Base-by-base conservation (phyloP, 352 stramenopile genomes). In the Pythium rishiriense region DNA sequence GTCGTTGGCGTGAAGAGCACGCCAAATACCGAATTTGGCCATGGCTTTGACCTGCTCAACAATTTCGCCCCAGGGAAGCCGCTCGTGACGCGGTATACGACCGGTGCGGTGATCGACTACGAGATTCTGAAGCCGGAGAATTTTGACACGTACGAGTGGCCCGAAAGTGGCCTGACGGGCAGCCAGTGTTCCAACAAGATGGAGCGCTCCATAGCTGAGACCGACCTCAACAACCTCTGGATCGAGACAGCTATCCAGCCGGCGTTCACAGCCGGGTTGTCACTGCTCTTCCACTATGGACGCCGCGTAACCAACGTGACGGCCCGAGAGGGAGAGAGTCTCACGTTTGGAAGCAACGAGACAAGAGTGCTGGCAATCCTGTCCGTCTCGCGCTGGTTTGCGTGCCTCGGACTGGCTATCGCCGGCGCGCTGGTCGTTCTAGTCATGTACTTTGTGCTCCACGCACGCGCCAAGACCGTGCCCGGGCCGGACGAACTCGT, bases 241-340 rank as follows among this genome's bases (percentile, higher is more conserved):
- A 51, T 64, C 22, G 58, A 64, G 35, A 22, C 57, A 7, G 24
- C 58, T 9, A 15, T 58, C 3, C 58, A 64, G 29, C 46, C 58
- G 17, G 51, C 48, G 25, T 58, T 58, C 26, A 64, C 47, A 4
- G 58, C 58, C 21, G 58, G 58, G 5, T 35, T 64, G 7, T 57
- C 58, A n/a, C 58, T 58, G n/a, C 33, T 64, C 4, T 64, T 58
- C 47, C 22, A 64, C 24, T n/a, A n/a, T n/a, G n/a, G n/a, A n/a
- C n/a, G n/a, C n/a, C n/a, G n/a, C n/a, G n/a, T n/a, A n/a, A n/a
- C n/a, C n/a, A n/a, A n/a, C n/a, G n/a, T n/a, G n/a, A n/a, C n/a
- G n/a, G n/a, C n/a, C n/a, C n/a, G n/a, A n/a, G n/a, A n/a, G n/a
- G n/a, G n/a, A n/a, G n/a, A n/a, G n/a, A n/a, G n/a, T n/a, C n/a